Evolutionary conservation across 192 early-diverging fungal genomes (phyloP).

Genomic region (Rhizophagus clarus): DNA sequence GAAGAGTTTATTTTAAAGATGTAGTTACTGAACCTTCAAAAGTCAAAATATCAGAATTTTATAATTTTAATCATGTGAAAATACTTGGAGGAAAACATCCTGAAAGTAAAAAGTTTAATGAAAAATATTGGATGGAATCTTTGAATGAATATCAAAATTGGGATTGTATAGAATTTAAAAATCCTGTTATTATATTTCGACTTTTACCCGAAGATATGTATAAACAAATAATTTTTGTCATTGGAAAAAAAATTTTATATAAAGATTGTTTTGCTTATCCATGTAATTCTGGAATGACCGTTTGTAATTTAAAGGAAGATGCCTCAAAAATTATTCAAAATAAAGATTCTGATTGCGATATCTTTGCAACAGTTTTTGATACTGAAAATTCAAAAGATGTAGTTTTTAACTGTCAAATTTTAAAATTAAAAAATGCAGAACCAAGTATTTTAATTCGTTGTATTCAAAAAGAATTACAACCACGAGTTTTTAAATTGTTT

Average conservation of each 20-base stretch:
- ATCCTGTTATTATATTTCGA: neutral
- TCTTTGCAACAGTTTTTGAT: neutral
- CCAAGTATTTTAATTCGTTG: neutral
- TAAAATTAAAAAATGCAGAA: neutral
- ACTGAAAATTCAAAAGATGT: no score
- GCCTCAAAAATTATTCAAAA: neutral
- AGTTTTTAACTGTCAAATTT: neutral
- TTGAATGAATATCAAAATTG: neutral
- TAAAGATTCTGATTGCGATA: neutral
- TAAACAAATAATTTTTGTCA: no score
- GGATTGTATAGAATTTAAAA: neutral
- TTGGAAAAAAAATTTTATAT: neutral
- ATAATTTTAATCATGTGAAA: neutral
- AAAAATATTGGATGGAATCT: neutral
- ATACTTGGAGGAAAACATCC: neutral
- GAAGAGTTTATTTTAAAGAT: neutral
- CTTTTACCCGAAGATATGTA: neutral
- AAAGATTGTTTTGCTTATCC: no score
- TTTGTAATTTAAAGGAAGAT: neutral
- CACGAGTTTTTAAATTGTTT: neutral
- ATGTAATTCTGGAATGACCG: no score
- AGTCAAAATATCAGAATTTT: no score
- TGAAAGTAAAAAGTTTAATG: neutral
- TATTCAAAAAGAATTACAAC: neutral
- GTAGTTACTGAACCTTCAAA: no score